A percentile compares a stretch with the other conserved stretches of the same genome.
Conservation (phyloP, 2,329 filamentous ascomycete species). For the Pyrenophora tritici-repentis region DNA sequence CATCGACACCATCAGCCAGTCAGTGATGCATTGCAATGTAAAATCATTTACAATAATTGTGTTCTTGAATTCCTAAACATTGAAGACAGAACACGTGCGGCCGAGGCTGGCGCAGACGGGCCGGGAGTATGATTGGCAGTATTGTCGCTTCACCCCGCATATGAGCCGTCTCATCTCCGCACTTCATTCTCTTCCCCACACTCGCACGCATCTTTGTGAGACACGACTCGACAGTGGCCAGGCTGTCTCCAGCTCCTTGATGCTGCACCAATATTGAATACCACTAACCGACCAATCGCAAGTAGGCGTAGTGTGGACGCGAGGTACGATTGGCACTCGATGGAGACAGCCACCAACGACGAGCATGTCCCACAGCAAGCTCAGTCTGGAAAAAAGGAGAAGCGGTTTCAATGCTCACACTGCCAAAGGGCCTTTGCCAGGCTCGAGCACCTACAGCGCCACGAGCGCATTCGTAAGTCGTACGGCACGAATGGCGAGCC, state of each 20-base stretch:
- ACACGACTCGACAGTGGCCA: conserved; percentile 17
- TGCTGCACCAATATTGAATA: conserved; percentile 4
- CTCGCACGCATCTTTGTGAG: conserved; percentile 13
- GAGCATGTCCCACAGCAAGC: conserved; percentile 21
- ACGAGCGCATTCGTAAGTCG: conserved; percentile 48
- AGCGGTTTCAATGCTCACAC: conserved; percentile 41
- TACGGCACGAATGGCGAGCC: not conserved
- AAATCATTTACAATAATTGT: not conserved
- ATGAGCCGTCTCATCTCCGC: conserved; percentile 9
- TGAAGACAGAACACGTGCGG: not conserved
- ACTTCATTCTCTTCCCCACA: conserved; percentile 30
- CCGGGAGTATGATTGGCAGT: conserved; percentile 10
- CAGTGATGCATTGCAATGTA: not conserved
- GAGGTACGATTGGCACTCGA: conserved; percentile 14
- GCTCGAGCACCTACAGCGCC: conserved; percentile 49
- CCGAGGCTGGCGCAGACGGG: not conserved
- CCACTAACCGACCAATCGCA: conserved; percentile 3
- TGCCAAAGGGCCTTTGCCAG: conserved; percentile 45
- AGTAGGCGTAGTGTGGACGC: conserved; percentile 3
- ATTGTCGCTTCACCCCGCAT: conserved; percentile 26
- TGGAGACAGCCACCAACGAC: conserved; percentile 26
- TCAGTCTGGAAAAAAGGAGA: conserved; percentile 41
- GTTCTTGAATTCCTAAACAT: not conserved
- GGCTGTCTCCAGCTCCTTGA: conserved; percentile 4
- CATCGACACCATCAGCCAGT: not conserved